Evolutionary conservation across 768 basidiomycete species (phyloP).

Genomic region (Gloeopeniophorella convolvens): DNA sequence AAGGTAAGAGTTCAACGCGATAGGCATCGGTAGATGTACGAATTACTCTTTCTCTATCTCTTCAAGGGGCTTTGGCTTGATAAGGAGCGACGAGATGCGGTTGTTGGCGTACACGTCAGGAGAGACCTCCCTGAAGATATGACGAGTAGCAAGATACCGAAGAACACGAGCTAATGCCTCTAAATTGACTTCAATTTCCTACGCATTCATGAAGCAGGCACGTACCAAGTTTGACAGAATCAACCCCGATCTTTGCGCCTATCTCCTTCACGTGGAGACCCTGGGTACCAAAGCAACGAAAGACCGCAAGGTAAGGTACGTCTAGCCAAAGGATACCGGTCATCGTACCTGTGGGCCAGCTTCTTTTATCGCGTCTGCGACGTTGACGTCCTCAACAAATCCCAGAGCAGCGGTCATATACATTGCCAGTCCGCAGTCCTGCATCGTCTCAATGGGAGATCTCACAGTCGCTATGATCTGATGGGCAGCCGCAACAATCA

Average conservation of each 20-base stretch:
- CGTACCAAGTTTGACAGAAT: constrained; percentile 2
- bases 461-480: not conserved
- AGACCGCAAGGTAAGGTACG: too few relatives aligned
- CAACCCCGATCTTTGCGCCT: not conserved
- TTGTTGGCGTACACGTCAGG: constrained; percentile 36
- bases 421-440: not conserved
- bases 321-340: not conserved
- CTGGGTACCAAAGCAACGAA: too few relatives aligned
- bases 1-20: too few relatives aligned
- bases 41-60: not conserved
- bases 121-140: constrained; percentile 34
- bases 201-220: not conserved
- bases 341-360: not conserved
- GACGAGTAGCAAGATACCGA: constrained; percentile 34
- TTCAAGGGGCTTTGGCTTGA: too few relatives aligned
- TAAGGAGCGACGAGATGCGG: too few relatives aligned
- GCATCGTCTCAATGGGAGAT: not conserved
- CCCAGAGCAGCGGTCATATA: not conserved
- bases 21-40: too few relatives aligned
- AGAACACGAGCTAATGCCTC: constrained; percentile 31
- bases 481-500: not conserved
- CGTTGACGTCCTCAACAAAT: too few relatives aligned
- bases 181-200: too few relatives aligned
- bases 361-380: not conserved
- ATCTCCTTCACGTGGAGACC: constrained; percentile 9